Base-by-base conservation (phyloP, 257 asterid species). In the Linderniella brevidens region DNA sequence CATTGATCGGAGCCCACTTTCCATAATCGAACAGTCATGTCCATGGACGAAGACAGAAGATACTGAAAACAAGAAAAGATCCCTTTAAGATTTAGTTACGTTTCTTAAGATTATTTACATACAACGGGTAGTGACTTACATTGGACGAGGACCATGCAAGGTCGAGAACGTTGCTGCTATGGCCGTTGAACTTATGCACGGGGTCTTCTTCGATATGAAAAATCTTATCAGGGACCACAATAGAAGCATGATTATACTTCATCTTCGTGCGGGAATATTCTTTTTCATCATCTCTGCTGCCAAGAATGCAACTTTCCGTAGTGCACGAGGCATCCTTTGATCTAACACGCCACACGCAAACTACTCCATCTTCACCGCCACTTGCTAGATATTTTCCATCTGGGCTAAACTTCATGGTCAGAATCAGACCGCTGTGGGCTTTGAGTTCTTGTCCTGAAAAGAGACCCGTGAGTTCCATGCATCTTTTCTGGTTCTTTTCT, bases 131-230 rank as follows among this genome's bases (percentile, higher is more conserved):
- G 41, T 4, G n/a, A 11, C 10, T 75, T 56, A 82, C 97, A 54
- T 79, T 79, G 59, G 92, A 77, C 8, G 83, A 56, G 46, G 97
- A 86, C 97, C 97, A 86, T 4, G 94, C 74, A 0, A 86, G 70
- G 58, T 82, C 97, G 55, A 82, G 59, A 40, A 82, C 63, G 17
- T 68, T 79, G 50, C 73, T 41, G 12, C 56, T 50, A 46, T 86
- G 97, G n/a, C 85, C 97, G 29, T 55, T 56, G 25, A 75, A 70
- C 58, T 60, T 79, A 14, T 60, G 75, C 62, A 79, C 1, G 0
- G 82, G 83, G 18, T 56, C 66, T 51, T 82, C 86, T 12, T 66
- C 70, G 8, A 82, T 68, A 19, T 47, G 86, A 67, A 86, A 73
- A 19, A 25, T 25, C 32, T 25, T 25, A 25, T 25, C 32, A 25